Evolutionary conservation across 2,329 filamentous ascomycete genomes (phyloP).

Genomic region (Epichloe bromicola): DNA sequence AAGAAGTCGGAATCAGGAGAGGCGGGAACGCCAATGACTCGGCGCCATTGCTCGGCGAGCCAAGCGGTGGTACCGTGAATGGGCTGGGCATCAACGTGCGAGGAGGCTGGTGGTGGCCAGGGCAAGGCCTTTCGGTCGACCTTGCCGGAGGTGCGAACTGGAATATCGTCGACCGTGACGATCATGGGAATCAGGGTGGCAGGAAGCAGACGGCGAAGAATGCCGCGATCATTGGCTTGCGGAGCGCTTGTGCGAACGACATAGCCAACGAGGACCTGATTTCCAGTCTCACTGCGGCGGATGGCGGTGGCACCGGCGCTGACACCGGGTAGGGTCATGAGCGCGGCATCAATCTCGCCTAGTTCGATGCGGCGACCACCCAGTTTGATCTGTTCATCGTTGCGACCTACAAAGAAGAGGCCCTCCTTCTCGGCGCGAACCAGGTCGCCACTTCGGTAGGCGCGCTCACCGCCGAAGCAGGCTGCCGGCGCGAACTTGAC

Average conservation of each 20-base stretch:
- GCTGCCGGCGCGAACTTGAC: constrained; percentile 10
- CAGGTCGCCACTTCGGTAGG: constrained; percentile 15
- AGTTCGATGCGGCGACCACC: constrained; percentile 16
- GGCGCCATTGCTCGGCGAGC: constrained; percentile 11
- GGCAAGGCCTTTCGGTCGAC: constrained; percentile 12
- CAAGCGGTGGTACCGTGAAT: constrained; percentile 8
- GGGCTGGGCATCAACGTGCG: constrained; percentile 3
- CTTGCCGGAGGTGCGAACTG: constrained; percentile 12
- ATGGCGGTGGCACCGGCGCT: constrained; percentile 9
- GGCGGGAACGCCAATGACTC: constrained; percentile 8
- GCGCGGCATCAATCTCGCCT: constrained; percentile 14
- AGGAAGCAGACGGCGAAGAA: constrained; percentile 7
- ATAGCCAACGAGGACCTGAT: constrained; percentile 12
- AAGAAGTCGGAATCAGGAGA: constrained; percentile 9
- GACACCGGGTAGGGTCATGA: constrained; percentile 11
- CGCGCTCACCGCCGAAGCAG: constrained; percentile 10
- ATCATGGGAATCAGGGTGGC: constrained; percentile 11
- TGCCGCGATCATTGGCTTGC: background rate
- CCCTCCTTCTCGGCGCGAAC: constrained; percentile 12
- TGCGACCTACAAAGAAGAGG: constrained; percentile 13
- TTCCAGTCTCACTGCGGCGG: constrained; percentile 10
- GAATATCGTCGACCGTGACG: constrained; percentile 9
- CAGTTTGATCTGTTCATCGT: constrained; percentile 18
- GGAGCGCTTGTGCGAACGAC: constrained; percentile 5
- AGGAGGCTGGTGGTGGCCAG: constrained; percentile 6